These are phyloP conservation scores for Delphinella strobiligena DNA, from an alignment of 2,329 filamentous ascomycete species.

Conservation along the genomic window DNA sequence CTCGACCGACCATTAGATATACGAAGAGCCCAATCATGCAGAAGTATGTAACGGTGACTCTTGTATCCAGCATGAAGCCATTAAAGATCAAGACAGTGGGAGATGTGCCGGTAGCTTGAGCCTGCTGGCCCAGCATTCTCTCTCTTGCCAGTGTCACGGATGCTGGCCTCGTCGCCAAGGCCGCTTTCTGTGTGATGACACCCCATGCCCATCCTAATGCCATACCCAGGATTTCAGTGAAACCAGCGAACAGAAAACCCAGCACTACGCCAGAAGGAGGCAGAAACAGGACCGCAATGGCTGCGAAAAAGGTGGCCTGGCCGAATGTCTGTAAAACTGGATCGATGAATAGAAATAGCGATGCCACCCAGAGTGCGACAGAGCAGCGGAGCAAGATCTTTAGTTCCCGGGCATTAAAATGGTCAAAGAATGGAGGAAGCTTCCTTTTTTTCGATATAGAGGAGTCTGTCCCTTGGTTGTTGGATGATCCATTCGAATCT, in stretches of 20 bases:
- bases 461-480: neutral
- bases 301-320: conserved; percentile 7
- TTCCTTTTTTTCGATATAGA: conserved; percentile 1
- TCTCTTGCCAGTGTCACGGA: conserved; percentile 1
- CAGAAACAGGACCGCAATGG: conserved; percentile 5
- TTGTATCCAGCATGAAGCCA: conserved; percentile 7
- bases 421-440: conserved; percentile 7
- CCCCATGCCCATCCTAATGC: conserved; percentile 8
- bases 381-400: conserved; percentile 9
- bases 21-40: conserved; percentile 10
- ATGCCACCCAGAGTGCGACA: conserved; percentile 7
- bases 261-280: conserved; percentile 7
- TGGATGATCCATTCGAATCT: neutral
- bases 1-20: conserved; percentile 6
- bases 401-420: conserved; percentile 10
- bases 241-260: conserved; percentile 1
- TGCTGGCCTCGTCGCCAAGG: conserved; percentile 4
- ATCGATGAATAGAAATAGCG: conserved; percentile 8
- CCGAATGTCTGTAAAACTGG: conserved; percentile 2
- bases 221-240: conserved; percentile 9
- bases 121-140: neutral
- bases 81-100: conserved; percentile 4
- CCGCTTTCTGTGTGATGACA: conserved; percentile 8
- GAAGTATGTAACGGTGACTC: conserved; percentile 9
- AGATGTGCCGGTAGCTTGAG: conserved; percentile 1